Base-by-base conservation (phyloP, 2,329 filamentous ascomycete genomes). In the Fusarium albidum region DNA sequence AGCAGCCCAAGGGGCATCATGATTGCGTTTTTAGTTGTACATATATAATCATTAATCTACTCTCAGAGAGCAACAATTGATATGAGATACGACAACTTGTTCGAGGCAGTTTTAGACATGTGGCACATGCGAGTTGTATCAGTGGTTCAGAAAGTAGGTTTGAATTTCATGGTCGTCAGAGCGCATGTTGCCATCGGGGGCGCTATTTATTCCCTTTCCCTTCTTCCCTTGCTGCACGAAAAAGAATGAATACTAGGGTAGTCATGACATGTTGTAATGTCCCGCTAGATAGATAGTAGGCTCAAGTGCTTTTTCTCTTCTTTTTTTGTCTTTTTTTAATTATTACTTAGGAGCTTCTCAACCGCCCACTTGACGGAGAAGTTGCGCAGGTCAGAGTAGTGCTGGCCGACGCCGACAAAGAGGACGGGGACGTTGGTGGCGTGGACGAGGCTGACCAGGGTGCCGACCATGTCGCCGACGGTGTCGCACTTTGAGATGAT, bases 401-500 rank as follows among this genome's bases (percentile, higher is more conserved):
- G 85, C 72, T 89, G 86, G 11, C 86, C 86, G 25, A 88, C 85
- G 51, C 84, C 95, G 63, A 99, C 83, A 70, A 99, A 99, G 10
- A 98, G 82, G 15, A 99, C 92, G 0, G 96, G 96, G 38, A 99
- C 96, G 25, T 94, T 92, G 4, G 96, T 99, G 4, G 95, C 94
- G 76, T 98, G 94, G 32, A 99, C 94, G 80, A 99, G 94, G 71
- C 91, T 96, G 58, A 99, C 95, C 59, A 99, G 79, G 3, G 94
- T 97, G 64, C 84, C 92, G 35, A 97, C 92, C 93, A 98, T 98
- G 76, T 97, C 94, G n/a, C 95, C 96, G 31, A 99, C 96, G 0
- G 95, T 99, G 77, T 99, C 95, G 73, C 95, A 98, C 76, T 99
- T 99, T 55, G 89, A 94, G 66, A 99, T 97, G 71, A 99, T 96